Evolutionary conservation across 106 monocot genomes (phyloP).

Genomic region (Dactylorhiza incarnata): DNA sequence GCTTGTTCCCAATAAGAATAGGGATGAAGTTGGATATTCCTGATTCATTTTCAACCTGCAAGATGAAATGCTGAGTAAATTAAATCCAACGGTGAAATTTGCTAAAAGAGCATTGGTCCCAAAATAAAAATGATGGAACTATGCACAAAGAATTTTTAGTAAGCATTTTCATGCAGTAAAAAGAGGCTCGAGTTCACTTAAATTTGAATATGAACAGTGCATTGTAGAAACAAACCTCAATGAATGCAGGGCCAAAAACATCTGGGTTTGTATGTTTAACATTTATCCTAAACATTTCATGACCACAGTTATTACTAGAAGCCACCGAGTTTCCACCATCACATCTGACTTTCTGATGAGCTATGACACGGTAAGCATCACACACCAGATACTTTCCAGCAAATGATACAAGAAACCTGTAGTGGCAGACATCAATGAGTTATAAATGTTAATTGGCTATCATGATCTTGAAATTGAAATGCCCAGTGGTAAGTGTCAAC

Average conservation of each 20-base stretch:
- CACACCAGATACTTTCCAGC: conserved; percentile 64
- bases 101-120: background rate
- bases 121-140: background rate
- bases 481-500: background rate
- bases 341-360: conserved; percentile 17
- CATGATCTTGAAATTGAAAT: background rate
- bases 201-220: background rate
- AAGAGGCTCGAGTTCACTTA: background rate
- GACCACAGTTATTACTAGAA: conserved; percentile 21
- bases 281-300: conserved; percentile 63
- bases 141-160: background rate
- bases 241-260: conserved; percentile 73
- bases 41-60: conserved; percentile 83
- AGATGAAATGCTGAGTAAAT: conserved; percentile 1
- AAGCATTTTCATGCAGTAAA: background rate
- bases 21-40: conserved; percentile 90
- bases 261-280: conserved; percentile 34
- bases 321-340: conserved; percentile 13
- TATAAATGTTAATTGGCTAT: background rate
- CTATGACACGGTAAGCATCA: conserved; percentile 21
- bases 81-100: background rate
- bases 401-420: conserved; percentile 89
- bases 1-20: conserved; percentile 52
- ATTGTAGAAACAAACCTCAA: conserved; percentile 48
- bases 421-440: conserved; percentile 3